phyloP scores from a whole-genome alignment of 1,284 basidiomycete genomes.

The Meripilus lineatus region DNA sequence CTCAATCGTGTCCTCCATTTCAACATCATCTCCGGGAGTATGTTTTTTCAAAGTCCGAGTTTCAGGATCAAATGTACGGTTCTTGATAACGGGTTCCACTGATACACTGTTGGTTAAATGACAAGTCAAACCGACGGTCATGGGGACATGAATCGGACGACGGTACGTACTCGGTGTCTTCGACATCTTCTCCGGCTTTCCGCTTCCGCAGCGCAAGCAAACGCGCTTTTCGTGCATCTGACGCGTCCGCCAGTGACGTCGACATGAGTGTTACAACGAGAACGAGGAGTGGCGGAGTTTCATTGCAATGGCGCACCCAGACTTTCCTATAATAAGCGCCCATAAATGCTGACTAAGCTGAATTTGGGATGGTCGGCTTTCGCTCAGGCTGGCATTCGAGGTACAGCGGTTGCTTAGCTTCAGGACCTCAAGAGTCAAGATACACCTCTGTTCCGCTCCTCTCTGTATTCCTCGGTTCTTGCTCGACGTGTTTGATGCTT shows the following conservation, averaged over 20 bases:
- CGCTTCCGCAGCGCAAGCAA: constrained; percentile 76
- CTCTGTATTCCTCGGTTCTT: not conserved
- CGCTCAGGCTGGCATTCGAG: not conserved
- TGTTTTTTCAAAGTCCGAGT: constrained; percentile 74
- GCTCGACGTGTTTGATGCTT: constrained; percentile 7
- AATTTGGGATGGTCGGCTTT: constrained; percentile 4
- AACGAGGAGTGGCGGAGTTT: not conserved
- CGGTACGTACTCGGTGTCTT: constrained; percentile 36
- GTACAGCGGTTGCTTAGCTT: not conserved
- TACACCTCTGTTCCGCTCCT: not conserved
- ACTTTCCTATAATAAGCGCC: not conserved
- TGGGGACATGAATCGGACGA: not conserved
- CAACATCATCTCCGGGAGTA: constrained; percentile 43
- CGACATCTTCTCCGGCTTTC: constrained; percentile 57
- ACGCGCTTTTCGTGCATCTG: constrained; percentile 84
- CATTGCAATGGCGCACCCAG: not conserved
- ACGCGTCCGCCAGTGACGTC: constrained; percentile 81
- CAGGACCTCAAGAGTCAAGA: not conserved
- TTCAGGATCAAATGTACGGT: constrained; percentile 83
- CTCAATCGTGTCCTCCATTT: constrained; percentile 84
- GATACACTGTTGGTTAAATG: constrained; percentile 12
- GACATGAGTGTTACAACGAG: not conserved
- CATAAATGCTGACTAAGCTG: constrained; percentile 15
- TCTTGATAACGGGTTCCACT: constrained; percentile 59
- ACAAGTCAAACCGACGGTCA: constrained; percentile 3